A percentile compares a stretch with the other conserved stretches of the same genome.
These are phyloP conservation scores for Hippophae rhamnoides DNA, from an alignment of 306 rosid species.

Conservation along the genomic window DNA sequence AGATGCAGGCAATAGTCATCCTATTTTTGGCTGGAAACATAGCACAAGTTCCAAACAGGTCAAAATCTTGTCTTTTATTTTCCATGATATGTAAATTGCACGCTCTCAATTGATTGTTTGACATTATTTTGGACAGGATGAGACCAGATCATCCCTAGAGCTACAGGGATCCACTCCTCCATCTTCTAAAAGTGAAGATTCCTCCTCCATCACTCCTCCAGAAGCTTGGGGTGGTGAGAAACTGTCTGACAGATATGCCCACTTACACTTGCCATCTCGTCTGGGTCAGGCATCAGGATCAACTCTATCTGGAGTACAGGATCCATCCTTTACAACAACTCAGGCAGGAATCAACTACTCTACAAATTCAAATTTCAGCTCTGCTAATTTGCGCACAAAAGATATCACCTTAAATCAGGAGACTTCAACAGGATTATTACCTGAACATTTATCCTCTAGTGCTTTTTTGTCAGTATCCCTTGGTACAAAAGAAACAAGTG, in stretches of 20 bases:
- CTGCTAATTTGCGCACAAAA: conserved; percentile 56
- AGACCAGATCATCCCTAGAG: conserved; percentile 44
- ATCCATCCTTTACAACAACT: conserved; percentile 42
- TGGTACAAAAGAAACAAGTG: conserved; percentile 47
- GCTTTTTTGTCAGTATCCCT: conserved; percentile 40
- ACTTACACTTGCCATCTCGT: conserved; percentile 43
- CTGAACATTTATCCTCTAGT: conserved; percentile 36
- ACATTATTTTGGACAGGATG: conserved; percentile 50
- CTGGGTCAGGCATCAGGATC: conserved; percentile 56
- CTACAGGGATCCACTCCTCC: conserved; percentile 59
- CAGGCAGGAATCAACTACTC: conserved; percentile 33
- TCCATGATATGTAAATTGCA: too few species aligned
- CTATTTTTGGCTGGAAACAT: conserved; percentile 77
- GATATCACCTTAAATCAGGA: conserved; percentile 63
- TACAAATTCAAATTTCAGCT: conserved; percentile 40
- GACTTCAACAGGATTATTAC: conserved; percentile 37
- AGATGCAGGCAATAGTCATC: conserved; percentile 56
- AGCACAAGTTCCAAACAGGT: conserved; percentile 65
- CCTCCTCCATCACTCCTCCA: conserved; percentile 84
- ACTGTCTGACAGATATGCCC: conserved; percentile 62
- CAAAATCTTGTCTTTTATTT: conserved; percentile 3
- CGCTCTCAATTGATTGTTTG: conserved; percentile 5
- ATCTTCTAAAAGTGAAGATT: conserved; percentile 65
- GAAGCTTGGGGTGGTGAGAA: conserved; percentile 99
- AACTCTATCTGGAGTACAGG: conserved; percentile 56